phyloP scores from a whole-genome alignment of 495 filamentous ascomycete species.

The Apiosordaria backusii region DNA sequence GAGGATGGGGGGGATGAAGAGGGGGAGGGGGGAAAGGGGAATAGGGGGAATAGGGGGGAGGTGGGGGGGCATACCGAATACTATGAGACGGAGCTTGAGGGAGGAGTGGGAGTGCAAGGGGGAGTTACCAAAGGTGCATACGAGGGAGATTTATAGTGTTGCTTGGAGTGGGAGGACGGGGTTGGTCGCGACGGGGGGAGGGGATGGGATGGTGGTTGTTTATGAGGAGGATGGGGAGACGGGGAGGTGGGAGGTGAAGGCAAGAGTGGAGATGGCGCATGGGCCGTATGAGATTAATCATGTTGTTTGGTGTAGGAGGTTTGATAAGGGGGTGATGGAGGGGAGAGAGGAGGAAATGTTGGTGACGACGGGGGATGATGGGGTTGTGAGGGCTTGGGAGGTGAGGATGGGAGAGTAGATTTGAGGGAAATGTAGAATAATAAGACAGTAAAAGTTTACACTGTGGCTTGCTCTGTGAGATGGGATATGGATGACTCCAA shows the following conservation, averaged over 20 bases:
- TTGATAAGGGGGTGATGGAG: conserved; percentile 48
- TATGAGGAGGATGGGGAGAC: conserved; percentile 61
- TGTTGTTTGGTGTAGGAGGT: conserved; percentile 70
- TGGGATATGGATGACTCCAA: too few relatives aligned
- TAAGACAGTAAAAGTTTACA: not conserved
- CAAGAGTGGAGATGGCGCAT: conserved; percentile 66
- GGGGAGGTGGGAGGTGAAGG: conserved; percentile 66
- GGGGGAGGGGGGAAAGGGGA: conserved; percentile 36
- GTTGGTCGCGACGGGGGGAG: conserved; percentile 74
- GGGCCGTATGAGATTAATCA: conserved; percentile 93
- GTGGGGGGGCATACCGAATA: conserved; percentile 79
- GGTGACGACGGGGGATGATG: conserved; percentile 77
- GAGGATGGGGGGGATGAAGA: conserved; percentile 35
- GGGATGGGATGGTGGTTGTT: conserved; percentile 78
- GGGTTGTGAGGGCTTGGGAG: conserved; percentile 3
- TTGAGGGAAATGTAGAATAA: not conserved
- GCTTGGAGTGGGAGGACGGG: conserved; percentile 75
- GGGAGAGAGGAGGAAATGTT: conserved; percentile 71
- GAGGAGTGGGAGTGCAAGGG: conserved; percentile 79
- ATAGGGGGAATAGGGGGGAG: conserved; percentile 39
- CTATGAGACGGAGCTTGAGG: conserved; percentile 67
- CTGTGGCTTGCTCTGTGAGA: too few relatives aligned
- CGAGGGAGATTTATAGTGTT: conserved; percentile 74
- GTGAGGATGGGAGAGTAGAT: conserved; percentile 51
- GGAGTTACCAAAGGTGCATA: conserved; percentile 68